These are phyloP conservation scores for Saccharomyces pastorianus DNA, from an alignment of 1,139 yeast genomes.

Conservation along the genomic window DNA sequence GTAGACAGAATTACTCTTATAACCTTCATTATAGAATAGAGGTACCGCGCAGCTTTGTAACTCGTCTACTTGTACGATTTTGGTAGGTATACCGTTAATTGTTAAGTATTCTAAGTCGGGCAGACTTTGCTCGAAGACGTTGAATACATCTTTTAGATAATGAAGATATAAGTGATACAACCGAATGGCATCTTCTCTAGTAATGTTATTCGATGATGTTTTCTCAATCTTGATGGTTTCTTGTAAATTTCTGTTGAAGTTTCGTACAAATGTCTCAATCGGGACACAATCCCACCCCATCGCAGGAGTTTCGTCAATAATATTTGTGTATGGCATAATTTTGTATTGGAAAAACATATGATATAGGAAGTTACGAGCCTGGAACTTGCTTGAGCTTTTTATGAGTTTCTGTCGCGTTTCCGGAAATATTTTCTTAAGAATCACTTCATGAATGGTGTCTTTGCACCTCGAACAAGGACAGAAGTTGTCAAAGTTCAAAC, in stretches of 20 bases:
- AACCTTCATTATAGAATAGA: slow-evolving; percentile 17
- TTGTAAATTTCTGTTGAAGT: slow-evolving; percentile 11
- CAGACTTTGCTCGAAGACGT: slow-evolving; percentile 20
- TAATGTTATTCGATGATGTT: slow-evolving; percentile 3
- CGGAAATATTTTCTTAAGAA: slow-evolving; percentile 22
- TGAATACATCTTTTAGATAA: slow-evolving; percentile 24
- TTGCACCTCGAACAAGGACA: slow-evolving; percentile 26
- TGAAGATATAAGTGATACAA: slow-evolving; percentile 26
- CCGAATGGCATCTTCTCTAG: slow-evolving; percentile 15
- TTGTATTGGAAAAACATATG: slow-evolving; percentile 25
- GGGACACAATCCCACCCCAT: slow-evolving; percentile 22
- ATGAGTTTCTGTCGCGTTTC: slow-evolving; percentile 15
- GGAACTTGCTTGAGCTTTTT: slow-evolving; percentile 16
- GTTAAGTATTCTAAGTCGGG: slow-evolving; percentile 19
- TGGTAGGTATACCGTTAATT: slow-evolving; percentile 28
- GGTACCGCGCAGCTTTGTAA: slow-evolving; percentile 26
- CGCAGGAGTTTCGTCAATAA: slow-evolving; percentile 21
- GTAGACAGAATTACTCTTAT: slow-evolving; percentile 25
- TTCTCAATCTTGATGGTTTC: slow-evolving; percentile 3
- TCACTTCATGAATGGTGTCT: slow-evolving; percentile 15
- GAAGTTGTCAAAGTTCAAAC: slow-evolving; percentile 15
- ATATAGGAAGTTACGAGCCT: slow-evolving; percentile 18
- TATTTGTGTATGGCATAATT: slow-evolving; percentile 26
- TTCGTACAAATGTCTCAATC: slow-evolving; percentile 16
- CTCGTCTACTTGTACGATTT: slow-evolving; percentile 19